phyloP scores from a whole-genome alignment of 140 eudicot species.

The Cichorium intybus region DNA sequence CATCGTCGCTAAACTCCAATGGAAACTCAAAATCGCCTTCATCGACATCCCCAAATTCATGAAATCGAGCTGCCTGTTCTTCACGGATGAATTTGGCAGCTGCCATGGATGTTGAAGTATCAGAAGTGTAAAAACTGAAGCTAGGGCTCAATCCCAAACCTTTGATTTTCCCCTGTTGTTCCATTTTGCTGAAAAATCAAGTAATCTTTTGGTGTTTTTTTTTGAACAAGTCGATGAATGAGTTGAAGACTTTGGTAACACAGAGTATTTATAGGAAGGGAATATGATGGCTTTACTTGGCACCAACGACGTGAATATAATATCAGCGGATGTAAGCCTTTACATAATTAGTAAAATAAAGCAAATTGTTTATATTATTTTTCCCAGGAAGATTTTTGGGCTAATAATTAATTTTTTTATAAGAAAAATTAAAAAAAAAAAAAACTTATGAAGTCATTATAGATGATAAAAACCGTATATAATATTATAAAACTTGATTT shows the following conservation, averaged over 20 bases:
- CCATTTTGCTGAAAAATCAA: not conserved
- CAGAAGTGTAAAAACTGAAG: constrained; percentile 56
- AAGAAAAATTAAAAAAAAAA: too few relatives aligned
- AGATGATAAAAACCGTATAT: too few relatives aligned
- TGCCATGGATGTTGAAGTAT: constrained; percentile 35
- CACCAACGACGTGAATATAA: not conserved
- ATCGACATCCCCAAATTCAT: not conserved
- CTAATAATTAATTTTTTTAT: too few relatives aligned
- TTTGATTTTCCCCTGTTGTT: constrained; percentile 13
- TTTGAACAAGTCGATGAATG: not conserved
- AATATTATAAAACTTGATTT: too few relatives aligned
- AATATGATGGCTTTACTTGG: not conserved
- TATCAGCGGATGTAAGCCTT: too few relatives aligned
- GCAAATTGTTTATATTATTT: not conserved
- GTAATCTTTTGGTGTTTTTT: not conserved
- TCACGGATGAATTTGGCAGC: constrained; percentile 26
- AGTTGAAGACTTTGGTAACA: not conserved
- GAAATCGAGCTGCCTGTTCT: not conserved
- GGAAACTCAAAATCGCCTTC: constrained; percentile 38
- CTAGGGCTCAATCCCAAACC: constrained; percentile 26
- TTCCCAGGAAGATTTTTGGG: too few relatives aligned
- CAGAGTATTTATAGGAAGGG: not conserved
- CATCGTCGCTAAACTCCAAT: not conserved
- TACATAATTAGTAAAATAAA: too few relatives aligned
- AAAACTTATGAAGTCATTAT: too few relatives aligned